These are phyloP conservation scores for Pseudogymnoascus sp. DNA, from an alignment of 2,329 filamentous ascomycete genomes.

Conservation along the genomic window DNA sequence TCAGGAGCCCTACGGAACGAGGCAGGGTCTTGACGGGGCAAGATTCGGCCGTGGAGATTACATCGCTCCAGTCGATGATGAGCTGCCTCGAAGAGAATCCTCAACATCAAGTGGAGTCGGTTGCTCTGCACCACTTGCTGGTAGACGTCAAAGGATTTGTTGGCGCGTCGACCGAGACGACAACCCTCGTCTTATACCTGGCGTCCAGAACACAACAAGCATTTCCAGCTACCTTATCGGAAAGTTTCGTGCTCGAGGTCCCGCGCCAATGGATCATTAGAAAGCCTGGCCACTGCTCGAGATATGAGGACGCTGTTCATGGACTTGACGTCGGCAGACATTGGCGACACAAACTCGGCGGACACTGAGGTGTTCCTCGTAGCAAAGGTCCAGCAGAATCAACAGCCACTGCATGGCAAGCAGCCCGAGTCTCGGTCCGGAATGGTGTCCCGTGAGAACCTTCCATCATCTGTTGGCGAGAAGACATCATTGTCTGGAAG, in stretches of 20 bases:
- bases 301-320: conserved; percentile 82
- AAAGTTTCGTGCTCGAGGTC: conserved; percentile 74
- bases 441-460: conserved; percentile 22
- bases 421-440: conserved; percentile 23
- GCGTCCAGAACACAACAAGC: conserved; percentile 64
- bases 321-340: conserved; percentile 56
- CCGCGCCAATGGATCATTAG: conserved; percentile 66
- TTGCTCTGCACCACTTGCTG: conserved; percentile 71
- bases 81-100: conserved; percentile 84
- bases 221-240: conserved; percentile 63
- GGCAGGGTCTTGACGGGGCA: conserved; percentile 85
- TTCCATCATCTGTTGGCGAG: conserved; percentile 16
- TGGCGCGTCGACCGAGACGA: conserved; percentile 67
- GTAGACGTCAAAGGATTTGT: conserved; percentile 79
- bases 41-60: conserved; percentile 87
- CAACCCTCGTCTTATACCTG: conserved; percentile 70
- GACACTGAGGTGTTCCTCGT: conserved; percentile 76
- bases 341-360: conserved; percentile 53
- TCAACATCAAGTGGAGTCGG: conserved; percentile 55
- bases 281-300: conserved; percentile 55
- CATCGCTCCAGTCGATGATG: conserved; percentile 91
- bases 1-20: conserved; percentile 75
- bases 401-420: conserved; percentile 23
- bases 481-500: conserved; percentile 43
- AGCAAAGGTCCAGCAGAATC: conserved; percentile 55